A percentile compares a stretch with the other conserved stretches of the same genome.
Evolutionary conservation across 768 basidiomycete species (phyloP).

Genomic region (Sarcodon aspratus): DNA sequence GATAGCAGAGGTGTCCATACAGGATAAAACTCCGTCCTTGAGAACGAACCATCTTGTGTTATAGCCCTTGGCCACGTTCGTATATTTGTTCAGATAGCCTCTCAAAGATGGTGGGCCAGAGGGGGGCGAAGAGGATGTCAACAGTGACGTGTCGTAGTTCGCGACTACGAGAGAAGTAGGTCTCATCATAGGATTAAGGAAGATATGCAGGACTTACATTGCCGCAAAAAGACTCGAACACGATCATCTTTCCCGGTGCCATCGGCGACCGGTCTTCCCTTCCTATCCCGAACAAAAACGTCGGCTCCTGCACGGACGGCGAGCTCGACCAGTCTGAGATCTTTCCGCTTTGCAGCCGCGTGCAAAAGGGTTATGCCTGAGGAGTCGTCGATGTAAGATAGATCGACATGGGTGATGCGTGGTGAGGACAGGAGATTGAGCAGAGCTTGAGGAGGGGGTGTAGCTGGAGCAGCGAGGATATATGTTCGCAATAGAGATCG

Average conservation of each 20-base stretch:
- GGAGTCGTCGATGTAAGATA: conserved; percentile 72
- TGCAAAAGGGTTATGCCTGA: conserved; percentile 74
- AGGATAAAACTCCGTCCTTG: conserved; percentile 75
- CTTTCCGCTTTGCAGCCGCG: conserved; percentile 75
- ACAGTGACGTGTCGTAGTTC: conserved; percentile 68
- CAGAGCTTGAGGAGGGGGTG: conserved; percentile 26
- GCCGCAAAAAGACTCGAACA: conserved; percentile 71
- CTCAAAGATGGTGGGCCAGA: conserved; percentile 50
- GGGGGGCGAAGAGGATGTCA: conserved; percentile 28
- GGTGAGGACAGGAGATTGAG: conserved; percentile 56
- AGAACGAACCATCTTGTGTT: conserved; percentile 89
- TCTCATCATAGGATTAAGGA: background rate
- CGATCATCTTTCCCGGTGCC: conserved; percentile 70
- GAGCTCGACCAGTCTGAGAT: conserved; percentile 75
- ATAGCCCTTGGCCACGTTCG: conserved; percentile 86
- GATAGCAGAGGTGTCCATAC: conserved; percentile 21
- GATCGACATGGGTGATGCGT: conserved; percentile 58
- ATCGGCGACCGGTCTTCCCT: conserved; percentile 56
- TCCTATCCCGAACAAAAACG: conserved; percentile 74
- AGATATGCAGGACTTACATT: conserved; percentile 42
- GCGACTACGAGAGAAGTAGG: conserved; percentile 35
- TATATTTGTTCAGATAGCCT: conserved; percentile 85
- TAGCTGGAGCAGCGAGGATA: conserved; percentile 39
- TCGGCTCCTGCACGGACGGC: conserved; percentile 80
- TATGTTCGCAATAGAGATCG: conserved; percentile 65